A percentile compares a stretch with the other conserved stretches of the same genome.
phyloP scores from a whole-genome alignment of 1,139 yeast species.

The Lodderomyces metapsilosis region DNA sequence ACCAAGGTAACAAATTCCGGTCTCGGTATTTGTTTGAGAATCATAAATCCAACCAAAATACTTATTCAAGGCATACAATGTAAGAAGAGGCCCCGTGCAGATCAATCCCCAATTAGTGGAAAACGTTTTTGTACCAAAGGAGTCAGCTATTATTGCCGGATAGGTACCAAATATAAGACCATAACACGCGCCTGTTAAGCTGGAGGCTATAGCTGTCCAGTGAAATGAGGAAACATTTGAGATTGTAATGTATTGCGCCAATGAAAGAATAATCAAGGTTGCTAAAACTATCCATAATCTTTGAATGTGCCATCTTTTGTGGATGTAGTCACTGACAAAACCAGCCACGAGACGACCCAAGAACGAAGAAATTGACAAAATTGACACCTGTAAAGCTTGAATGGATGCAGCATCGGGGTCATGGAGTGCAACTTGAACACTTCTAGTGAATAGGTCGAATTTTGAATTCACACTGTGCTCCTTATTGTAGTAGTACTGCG shows the following conservation, averaged over 20 bases:
- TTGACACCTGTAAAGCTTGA: constrained; percentile 47
- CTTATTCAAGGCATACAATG: constrained; percentile 36
- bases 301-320: constrained; percentile 33
- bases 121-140: constrained; percentile 40
- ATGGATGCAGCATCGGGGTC: constrained; percentile 26
- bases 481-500: constrained; percentile 31
- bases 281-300: constrained; percentile 39
- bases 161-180: constrained; percentile 45
- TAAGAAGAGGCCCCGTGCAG: constrained; percentile 41
- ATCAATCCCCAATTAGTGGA: constrained; percentile 48
- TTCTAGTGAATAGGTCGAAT: not conserved
- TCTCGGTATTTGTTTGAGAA: constrained; percentile 26
- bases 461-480: constrained; percentile 7
- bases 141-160: constrained; percentile 48
- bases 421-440: constrained; percentile 6
- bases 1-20: constrained; percentile 37
- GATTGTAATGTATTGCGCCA: constrained; percentile 32
- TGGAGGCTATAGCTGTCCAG: constrained; percentile 32
- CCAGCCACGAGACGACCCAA: constrained; percentile 41
- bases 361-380: constrained; percentile 42
- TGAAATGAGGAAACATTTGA: constrained; percentile 26
- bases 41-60: constrained; percentile 43
- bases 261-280: constrained; percentile 27
- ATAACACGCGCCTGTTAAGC: constrained; percentile 37
- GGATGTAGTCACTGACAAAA: constrained; percentile 35